Evolutionary conservation across 1,284 basidiomycete genomes (phyloP).

Genomic region (Trichosporon sp.): DNA sequence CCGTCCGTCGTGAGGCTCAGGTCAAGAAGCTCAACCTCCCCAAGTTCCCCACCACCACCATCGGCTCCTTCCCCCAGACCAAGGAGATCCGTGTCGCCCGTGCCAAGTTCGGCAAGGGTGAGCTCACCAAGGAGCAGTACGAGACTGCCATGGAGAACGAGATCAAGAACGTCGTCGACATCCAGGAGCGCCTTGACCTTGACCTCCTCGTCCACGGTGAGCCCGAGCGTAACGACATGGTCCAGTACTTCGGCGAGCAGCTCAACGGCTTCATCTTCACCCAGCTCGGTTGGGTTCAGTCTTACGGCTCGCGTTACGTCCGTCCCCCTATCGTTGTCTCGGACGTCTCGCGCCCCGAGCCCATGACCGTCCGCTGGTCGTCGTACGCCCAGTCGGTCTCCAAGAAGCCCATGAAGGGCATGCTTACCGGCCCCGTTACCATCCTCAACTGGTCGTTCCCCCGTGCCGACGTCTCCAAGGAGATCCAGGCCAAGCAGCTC

Average conservation of each 20-base stretch:
- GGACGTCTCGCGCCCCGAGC: constrained; percentile 87
- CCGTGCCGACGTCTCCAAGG: constrained; percentile 94
- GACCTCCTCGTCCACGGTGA: constrained; percentile 99
- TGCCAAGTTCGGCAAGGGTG: constrained; percentile 90
- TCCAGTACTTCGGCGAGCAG: constrained; percentile 99
- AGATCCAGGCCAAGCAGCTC: constrained; percentile 97
- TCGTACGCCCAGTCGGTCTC: constrained; percentile 95
- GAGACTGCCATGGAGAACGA: constrained; percentile 99
- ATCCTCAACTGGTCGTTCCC: constrained; percentile 99
- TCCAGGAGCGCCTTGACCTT: constrained; percentile 95
- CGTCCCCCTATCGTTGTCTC: constrained; percentile 99
- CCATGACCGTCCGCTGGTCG: constrained; percentile 98
- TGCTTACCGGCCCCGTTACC: constrained; percentile 94
- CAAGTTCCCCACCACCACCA: constrained; percentile 98
- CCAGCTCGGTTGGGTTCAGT: constrained; percentile 99
- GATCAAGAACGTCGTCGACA: constrained; percentile 88
- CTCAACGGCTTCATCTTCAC: constrained; percentile 82
- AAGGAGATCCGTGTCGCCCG: constrained; percentile 97
- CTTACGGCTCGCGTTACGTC: constrained; percentile 84
- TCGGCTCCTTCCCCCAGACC: constrained; percentile 99
- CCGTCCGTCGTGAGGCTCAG: constrained; percentile 84
- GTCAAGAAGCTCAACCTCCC: constrained; percentile 86
- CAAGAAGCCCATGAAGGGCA: constrained; percentile 97
- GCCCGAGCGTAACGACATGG: constrained; percentile 99
- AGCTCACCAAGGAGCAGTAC: constrained; percentile 85